A percentile compares a stretch with the other conserved stretches of the same genome.
phyloP scores from a whole-genome alignment of 106 monocot genomes.

The Dactylorhiza incarnata region DNA sequence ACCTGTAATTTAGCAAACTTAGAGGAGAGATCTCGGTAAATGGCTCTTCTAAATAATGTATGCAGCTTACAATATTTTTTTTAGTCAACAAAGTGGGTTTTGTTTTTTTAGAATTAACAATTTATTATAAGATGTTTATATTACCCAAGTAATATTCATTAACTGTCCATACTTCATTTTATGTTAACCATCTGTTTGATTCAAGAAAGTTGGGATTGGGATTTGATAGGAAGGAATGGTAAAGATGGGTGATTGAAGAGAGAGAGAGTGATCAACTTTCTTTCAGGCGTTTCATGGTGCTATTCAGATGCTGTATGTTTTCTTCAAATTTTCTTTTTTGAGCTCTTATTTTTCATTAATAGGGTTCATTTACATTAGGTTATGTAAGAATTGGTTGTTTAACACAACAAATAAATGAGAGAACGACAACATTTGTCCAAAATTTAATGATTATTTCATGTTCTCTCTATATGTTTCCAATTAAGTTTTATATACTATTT shows the following conservation, averaged over 20 bases:
- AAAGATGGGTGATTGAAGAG: constrained; percentile 71
- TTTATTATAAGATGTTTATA: too few species aligned
- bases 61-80: too few species aligned
- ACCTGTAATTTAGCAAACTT: too few species aligned
- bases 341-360: neutral
- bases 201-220: constrained; percentile 32
- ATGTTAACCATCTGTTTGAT: constrained; percentile 10
- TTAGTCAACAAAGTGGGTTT: too few species aligned
- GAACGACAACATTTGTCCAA: neutral
- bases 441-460: neutral
- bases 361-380: neutral
- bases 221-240: constrained; percentile 74
- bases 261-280: constrained; percentile 6
- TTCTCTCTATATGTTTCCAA: neutral
- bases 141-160: neutral
- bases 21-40: too few species aligned
- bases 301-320: constrained; percentile 15
- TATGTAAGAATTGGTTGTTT: neutral
- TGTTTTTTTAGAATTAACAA: too few species aligned
- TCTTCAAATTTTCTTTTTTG: neutral
- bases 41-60: too few species aligned
- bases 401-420: neutral
- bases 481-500: neutral
- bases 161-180: neutral
- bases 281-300: constrained; percentile 1